A percentile compares a stretch with the other conserved stretches of the same genome.
Evolutionary conservation across 2,329 filamentous ascomycete species (phyloP).

Genomic region (Calonectria hawksworthii): DNA sequence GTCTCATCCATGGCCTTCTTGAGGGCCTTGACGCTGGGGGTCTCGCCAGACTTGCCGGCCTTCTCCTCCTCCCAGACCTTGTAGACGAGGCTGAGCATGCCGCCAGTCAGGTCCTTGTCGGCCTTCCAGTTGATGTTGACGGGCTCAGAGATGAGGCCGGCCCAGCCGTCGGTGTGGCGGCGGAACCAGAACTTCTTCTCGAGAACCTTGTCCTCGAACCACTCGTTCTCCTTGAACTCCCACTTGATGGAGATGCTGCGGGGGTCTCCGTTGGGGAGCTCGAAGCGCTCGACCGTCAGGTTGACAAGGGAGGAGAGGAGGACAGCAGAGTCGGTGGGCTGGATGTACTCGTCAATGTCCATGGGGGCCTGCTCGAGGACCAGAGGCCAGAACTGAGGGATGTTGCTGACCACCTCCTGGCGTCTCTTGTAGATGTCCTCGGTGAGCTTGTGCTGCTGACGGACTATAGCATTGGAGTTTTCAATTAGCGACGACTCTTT

Average conservation of each 20-base stretch:
- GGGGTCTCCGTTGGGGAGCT: slow-evolving; percentile 83
- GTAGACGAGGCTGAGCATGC: slow-evolving; percentile 81
- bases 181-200: slow-evolving; percentile 96
- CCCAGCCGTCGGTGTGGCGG: slow-evolving; percentile 75
- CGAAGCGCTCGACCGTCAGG: slow-evolving; percentile 84
- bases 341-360: slow-evolving; percentile 90
- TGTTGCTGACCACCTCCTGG: slow-evolving; percentile 76
- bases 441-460: slow-evolving; percentile 78
- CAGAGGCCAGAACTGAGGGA: slow-evolving; percentile 94
- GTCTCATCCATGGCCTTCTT: slow-evolving; percentile 70
- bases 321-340: slow-evolving; percentile 82
- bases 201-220: slow-evolving; percentile 82
- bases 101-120: slow-evolving; percentile 85
- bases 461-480: slow-evolving; percentile 65
- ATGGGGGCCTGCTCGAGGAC: slow-evolving; percentile 89
- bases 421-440: slow-evolving; percentile 83
- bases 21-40: slow-evolving; percentile 64
- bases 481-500: not conserved
- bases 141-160: slow-evolving; percentile 88
- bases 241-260: slow-evolving; percentile 84
- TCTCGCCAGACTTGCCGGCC: slow-evolving; percentile 60
- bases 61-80: slow-evolving; percentile 75
- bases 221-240: slow-evolving; percentile 84
- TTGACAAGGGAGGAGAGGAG: slow-evolving; percentile 77
- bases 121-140: slow-evolving; percentile 89